Percentiles rank a stretch among this genome's conserved stretches.
Conservation (phyloP, 768 basidiomycete genomes). For the Cystobasidium onofrii region DNA sequence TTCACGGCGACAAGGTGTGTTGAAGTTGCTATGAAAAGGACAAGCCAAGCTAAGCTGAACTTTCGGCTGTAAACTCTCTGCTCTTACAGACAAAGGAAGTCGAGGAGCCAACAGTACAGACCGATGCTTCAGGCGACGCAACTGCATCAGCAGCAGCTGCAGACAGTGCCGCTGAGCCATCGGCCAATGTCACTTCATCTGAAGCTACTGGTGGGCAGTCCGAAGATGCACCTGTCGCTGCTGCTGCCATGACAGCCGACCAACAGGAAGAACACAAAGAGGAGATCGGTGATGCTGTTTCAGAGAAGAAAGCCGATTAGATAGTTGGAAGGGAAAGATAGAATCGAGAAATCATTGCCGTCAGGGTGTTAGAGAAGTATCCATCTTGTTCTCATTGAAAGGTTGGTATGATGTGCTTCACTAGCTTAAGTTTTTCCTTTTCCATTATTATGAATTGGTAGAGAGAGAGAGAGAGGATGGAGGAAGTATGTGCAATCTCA, state of each 20-base stretch:
- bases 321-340: too few species aligned
- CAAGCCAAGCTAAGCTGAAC: not conserved
- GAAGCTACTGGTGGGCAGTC: not conserved
- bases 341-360: too few species aligned
- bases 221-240: not conserved
- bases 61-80: too few species aligned
- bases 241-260: constrained; percentile 5
- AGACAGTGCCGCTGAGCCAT: constrained; percentile 23
- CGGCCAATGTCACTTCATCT: not conserved
- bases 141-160: constrained; percentile 35
- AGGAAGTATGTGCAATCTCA: too few species aligned
- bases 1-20: constrained; percentile 23
- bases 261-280: not conserved
- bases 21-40: not conserved
- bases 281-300: not conserved
- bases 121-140: constrained; percentile 31
- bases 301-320: constrained; percentile 1
- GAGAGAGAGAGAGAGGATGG: too few species aligned
- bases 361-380: not conserved
- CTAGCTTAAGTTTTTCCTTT: too few species aligned
- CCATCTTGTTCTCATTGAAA: too few species aligned
- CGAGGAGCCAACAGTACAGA: constrained; percentile 8
- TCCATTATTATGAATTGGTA: too few species aligned
- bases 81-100: constrained; percentile 27
- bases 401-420: too few species aligned